Conservation (phyloP, 2,329 filamentous ascomycete species). For the Cytospora mali region DNA sequence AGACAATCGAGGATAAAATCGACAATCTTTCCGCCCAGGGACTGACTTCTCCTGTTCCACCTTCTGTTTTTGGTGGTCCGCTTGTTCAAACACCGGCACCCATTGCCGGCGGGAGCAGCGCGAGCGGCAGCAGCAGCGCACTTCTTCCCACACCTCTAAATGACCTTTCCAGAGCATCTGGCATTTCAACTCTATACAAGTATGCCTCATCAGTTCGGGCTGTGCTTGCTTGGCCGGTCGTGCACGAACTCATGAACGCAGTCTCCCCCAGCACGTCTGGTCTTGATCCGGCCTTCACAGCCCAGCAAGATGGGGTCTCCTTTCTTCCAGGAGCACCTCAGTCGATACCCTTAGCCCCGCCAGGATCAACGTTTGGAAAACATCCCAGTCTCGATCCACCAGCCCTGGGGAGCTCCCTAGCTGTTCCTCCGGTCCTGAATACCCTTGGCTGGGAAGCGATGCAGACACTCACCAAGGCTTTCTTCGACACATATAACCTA, state of each 20-base stretch:
- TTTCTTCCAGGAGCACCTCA: conserved; percentile 39
- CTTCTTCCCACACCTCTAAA: not conserved
- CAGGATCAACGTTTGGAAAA: conserved; percentile 26
- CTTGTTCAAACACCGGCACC: conserved; percentile 20
- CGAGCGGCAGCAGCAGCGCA: conserved; percentile 14
- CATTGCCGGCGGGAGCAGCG: conserved; percentile 14
- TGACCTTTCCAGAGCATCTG: not conserved
- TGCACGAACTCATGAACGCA: conserved; percentile 44
- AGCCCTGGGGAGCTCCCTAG: conserved; percentile 4
- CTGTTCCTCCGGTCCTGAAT: conserved; percentile 5
- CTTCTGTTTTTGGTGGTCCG: conserved; percentile 21
- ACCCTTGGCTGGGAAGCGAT: conserved; percentile 52
- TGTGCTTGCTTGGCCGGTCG: conserved; percentile 53
- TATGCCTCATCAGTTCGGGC: conserved; percentile 50
- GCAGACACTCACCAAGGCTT: conserved; percentile 53
- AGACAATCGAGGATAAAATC: conserved; percentile 58
- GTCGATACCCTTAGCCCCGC: conserved; percentile 29
- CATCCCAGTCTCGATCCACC: conserved; percentile 7
- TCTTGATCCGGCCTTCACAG: conserved; percentile 36
- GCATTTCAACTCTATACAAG: conserved; percentile 30
- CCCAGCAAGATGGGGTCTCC: conserved; percentile 41
- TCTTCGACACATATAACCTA: conserved; percentile 63
- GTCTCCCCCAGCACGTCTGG: conserved; percentile 38
- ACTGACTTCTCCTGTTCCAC: conserved; percentile 28
- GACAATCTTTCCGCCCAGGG: conserved; percentile 44